Conservation (phyloP, 2,329 filamentous ascomycete species). For the Sporothrix pseudoabietina region DNA sequence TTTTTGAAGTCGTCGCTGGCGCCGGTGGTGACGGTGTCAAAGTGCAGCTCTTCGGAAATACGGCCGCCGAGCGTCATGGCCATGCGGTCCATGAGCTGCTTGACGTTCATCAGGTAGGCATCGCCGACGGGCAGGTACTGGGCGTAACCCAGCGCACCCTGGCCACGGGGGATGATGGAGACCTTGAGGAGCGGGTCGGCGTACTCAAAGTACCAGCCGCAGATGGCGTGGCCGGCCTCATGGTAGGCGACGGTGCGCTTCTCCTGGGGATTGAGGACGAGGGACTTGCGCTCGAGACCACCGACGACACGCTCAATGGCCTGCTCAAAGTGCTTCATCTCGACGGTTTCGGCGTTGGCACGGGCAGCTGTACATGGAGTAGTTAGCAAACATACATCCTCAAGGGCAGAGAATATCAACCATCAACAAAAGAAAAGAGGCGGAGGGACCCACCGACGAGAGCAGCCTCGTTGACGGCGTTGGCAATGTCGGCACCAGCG, state of each 20-base stretch:
- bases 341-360: constrained; percentile 74
- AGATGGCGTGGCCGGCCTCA: constrained; percentile 96
- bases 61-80: constrained; percentile 97
- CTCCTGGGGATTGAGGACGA: constrained; percentile 89
- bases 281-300: constrained; percentile 93
- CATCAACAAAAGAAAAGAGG: constrained; percentile 1
- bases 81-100: constrained; percentile 99
- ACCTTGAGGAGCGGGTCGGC: constrained; percentile 98
- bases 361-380: constrained; percentile 70
- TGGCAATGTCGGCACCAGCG: constrained; percentile 96
- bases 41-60: constrained; percentile 94
- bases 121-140: constrained; percentile 93
- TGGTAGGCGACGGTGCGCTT: constrained; percentile 64
- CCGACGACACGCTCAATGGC: constrained; percentile 97
- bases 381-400: background rate
- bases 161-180: constrained; percentile 94
- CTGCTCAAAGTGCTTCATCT: constrained; percentile 91
- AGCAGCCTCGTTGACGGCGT: constrained; percentile 96
- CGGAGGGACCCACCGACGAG: constrained; percentile 72
- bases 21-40: constrained; percentile 92
- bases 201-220: constrained; percentile 94
- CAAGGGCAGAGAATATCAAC: background rate
- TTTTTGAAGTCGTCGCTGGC: constrained; percentile 98
- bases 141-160: constrained; percentile 91
- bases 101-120: constrained; percentile 91